Conservation (phyloP, 164 flowering plant genomes). For the Santalum album region DNA sequence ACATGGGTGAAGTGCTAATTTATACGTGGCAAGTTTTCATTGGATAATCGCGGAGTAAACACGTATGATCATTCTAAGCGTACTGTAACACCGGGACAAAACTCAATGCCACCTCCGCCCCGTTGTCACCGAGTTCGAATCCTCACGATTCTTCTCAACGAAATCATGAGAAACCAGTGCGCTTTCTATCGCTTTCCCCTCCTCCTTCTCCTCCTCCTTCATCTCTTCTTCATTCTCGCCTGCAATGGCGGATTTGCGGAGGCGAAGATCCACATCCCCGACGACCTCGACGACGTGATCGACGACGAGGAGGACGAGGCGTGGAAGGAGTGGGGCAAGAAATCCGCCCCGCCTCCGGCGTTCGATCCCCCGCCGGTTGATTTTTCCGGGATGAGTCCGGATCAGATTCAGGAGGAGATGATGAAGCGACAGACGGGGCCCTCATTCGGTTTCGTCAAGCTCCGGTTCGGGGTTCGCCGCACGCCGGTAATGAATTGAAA, state of each 20-base stretch:
- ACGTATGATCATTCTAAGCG: too few relatives aligned
- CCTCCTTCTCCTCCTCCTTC: slow-evolving; percentile 13
- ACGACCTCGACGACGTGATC: slow-evolving; percentile 83
- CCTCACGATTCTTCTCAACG: background rate
- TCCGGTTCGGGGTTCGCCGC: slow-evolving; percentile 58
- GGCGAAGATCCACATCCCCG: slow-evolving; percentile 50
- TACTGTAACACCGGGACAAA: too few relatives aligned
- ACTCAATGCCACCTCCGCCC: too few relatives aligned
- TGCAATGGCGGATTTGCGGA: slow-evolving; percentile 7
- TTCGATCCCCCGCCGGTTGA: slow-evolving; percentile 57
- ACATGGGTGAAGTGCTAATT: too few relatives aligned
- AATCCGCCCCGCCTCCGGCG: slow-evolving; percentile 13
- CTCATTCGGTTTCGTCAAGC: slow-evolving; percentile 76
- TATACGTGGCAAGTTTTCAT: too few relatives aligned
- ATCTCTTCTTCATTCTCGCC: slow-evolving; percentile 11
- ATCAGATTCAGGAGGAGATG: slow-evolving; percentile 60
- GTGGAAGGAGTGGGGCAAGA: slow-evolving; percentile 88
- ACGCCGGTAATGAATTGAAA: slow-evolving; percentile 27
- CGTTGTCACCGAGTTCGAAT: too few relatives aligned
- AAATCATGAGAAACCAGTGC: background rate
- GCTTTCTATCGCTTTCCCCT: background rate
- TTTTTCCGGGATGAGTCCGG: slow-evolving; percentile 30
- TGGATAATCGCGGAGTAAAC: too few relatives aligned
- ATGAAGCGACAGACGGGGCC: slow-evolving; percentile 61
- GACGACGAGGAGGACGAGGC: slow-evolving; percentile 93